These are phyloP conservation scores for Hyphodiscus sp. DNA, from an alignment of 2,329 filamentous ascomycete genomes.

Conservation along the genomic window DNA sequence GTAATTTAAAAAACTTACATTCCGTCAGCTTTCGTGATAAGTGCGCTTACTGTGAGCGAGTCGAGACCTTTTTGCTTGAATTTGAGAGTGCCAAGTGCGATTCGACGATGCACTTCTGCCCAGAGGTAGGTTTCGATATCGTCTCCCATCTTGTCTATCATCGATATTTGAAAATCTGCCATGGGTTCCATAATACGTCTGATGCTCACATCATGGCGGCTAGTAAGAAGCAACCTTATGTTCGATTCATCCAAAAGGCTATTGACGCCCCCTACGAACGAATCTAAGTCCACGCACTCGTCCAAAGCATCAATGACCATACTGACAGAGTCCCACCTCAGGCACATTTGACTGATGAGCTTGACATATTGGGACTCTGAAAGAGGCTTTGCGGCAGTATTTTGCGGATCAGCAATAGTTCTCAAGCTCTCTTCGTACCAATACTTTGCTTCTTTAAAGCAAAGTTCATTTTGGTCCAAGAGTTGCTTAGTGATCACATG, in stretches of 20 bases:
- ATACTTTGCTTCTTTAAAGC: slow-evolving; percentile 1
- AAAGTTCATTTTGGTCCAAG: neutral
- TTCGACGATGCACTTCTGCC: neutral
- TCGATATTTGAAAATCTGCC: neutral
- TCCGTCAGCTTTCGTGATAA: slow-evolving; percentile 6
- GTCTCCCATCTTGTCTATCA: slow-evolving; percentile 7
- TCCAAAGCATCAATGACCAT: slow-evolving; percentile 6
- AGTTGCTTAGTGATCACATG: slow-evolving; percentile 4
- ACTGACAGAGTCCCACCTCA: neutral
- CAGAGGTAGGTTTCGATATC: slow-evolving; percentile 8
- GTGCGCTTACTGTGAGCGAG: neutral
- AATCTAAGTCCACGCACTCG: neutral
- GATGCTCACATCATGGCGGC: slow-evolving; percentile 2
- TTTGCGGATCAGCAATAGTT: neutral
- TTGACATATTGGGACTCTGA: neutral
- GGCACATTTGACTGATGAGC: neutral
- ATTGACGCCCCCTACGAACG: neutral
- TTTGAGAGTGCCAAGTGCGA: slow-evolving; percentile 4
- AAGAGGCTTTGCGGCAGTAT: neutral
- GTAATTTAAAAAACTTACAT: slow-evolving; percentile 2
- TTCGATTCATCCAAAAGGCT: neutral
- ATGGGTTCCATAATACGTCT: slow-evolving; percentile 2
- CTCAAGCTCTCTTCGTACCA: neutral
- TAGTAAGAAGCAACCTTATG: slow-evolving; percentile 6
- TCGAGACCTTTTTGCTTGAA: slow-evolving; percentile 3